These are phyloP conservation scores for Eustoma russellianum DNA, from an alignment of 257 asterid genomes.

Conservation along the genomic window DNA sequence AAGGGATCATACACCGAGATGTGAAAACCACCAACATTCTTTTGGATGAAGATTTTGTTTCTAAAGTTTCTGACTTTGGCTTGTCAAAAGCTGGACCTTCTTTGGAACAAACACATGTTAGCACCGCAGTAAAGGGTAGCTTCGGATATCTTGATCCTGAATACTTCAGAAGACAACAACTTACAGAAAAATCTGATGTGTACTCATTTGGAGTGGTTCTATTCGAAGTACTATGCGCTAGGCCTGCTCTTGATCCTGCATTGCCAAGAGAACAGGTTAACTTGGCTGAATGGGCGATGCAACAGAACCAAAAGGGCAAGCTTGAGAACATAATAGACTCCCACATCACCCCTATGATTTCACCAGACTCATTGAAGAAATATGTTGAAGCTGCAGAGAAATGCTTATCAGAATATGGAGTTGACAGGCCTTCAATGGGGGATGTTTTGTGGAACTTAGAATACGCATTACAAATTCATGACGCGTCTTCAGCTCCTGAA, in stretches of 20 bases:
- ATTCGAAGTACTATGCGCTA: slow-evolving; percentile 80
- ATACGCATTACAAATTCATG: slow-evolving; percentile 71
- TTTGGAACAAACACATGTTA: slow-evolving; percentile 81
- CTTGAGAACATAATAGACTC: slow-evolving; percentile 50
- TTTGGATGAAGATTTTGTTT: slow-evolving; percentile 52
- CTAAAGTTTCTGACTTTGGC: slow-evolving; percentile 92
- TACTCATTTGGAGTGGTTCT: slow-evolving; percentile 89
- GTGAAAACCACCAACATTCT: slow-evolving; percentile 88
- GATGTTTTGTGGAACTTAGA: slow-evolving; percentile 84
- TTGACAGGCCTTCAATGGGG: slow-evolving; percentile 85
- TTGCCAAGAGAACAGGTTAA: slow-evolving; percentile 83
- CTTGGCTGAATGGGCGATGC: slow-evolving; percentile 88
- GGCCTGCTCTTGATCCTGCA: slow-evolving; percentile 86
- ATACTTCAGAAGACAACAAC: slow-evolving; percentile 83
- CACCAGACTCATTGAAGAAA: slow-evolving; percentile 46
- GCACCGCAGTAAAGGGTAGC: slow-evolving; percentile 95
- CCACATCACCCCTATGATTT: slow-evolving; percentile 26
- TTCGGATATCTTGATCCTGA: slow-evolving; percentile 95
- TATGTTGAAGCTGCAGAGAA: slow-evolving; percentile 83
- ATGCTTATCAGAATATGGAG: slow-evolving; percentile 81
- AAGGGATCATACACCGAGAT: slow-evolving; percentile 81
- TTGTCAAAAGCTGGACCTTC: slow-evolving; percentile 83
- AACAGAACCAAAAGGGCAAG: slow-evolving; percentile 47
- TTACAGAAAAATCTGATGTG: slow-evolving; percentile 81
- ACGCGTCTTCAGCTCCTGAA: slow-evolving; percentile 15